A percentile compares a stretch with the other conserved stretches of the same genome.
Evolutionary conservation across 75 land plant species (phyloP).

Genomic region (Cupressus sempervirens): DNA sequence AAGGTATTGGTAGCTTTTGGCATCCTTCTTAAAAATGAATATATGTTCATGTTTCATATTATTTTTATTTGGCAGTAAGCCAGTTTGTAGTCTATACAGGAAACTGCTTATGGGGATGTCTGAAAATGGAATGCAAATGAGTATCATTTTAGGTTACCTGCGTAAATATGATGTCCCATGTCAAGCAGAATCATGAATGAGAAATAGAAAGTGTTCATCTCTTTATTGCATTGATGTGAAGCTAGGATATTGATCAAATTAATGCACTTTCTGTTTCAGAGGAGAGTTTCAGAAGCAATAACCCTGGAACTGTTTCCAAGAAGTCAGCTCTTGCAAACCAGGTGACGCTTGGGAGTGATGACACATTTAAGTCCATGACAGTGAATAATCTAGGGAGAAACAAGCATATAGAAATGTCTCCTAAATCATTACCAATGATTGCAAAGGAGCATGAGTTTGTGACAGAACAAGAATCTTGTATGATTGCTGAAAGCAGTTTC

Average conservation of each 20-base stretch:
- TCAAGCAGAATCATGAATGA: neutral
- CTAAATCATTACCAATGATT: constrained; percentile 4
- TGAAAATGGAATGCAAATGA: neutral
- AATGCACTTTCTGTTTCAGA: constrained; percentile 5
- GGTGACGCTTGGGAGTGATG: neutral
- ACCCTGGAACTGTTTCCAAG: neutral
- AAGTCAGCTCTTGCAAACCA: constrained; percentile 1
- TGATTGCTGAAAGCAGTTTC: constrained; percentile 17
- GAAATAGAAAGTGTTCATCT: constrained; percentile 1
- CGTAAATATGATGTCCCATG: neutral
- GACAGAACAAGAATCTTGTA: constrained; percentile 30
- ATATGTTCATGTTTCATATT: neutral
- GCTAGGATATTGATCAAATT: neutral
- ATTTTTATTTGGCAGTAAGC: neutral
- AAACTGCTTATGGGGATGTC: neutral
- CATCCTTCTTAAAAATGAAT: neutral
- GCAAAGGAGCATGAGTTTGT: constrained; percentile 21
- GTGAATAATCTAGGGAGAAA: neutral
- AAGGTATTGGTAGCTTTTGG: neutral
- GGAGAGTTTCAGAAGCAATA: neutral
- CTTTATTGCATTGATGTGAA: neutral
- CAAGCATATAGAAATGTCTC: neutral
- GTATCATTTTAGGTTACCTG: neutral
- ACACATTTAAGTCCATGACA: neutral
- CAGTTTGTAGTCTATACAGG: neutral